Evolutionary conservation across 73 alveolate genomes (phyloP), one percentile per base, ranked within the genome.

Genomic region (Blepharisma japonicum): DNA sequence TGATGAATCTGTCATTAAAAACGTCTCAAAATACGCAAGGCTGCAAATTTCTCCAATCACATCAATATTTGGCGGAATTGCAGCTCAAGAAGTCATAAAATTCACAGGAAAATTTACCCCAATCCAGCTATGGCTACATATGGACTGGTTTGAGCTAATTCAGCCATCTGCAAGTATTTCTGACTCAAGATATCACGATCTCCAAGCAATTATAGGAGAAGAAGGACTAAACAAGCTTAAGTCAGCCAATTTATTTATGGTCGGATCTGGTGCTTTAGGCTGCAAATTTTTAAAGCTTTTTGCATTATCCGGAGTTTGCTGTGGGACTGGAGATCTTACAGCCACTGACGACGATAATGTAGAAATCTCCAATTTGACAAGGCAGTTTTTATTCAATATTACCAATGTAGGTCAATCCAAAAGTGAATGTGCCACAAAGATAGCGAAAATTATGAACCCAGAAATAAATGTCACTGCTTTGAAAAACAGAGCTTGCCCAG

Each of bases 41-140:
- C 85, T 96, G 0, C 81, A 88, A 86, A 83, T 97, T 56, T 84
- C 98, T 23, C 99, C 99, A 47, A 86, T 94, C 80, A 87, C 98
- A 5, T 94, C 99, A 25, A 97, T 95, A 92, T 95, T 97, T 83
- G 99, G 99, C 45, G 99, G 99, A 9, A 83, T 98, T 77, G 91
- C 95, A 6, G 94, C 98, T n/a, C 97, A 96, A 83, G 99, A 98
- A 90, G 90, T 96, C 9, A 98, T 98, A 42, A 98, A 98, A 90
- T 93, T 78, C 85, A 94, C 99, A 14, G 99, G 99, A 9, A 98
- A 98, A 81, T 98, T 87, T 93, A 70, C 96, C 8, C 99, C 99
- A 27, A 83, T 98, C 77, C 90, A 87, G 71, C 96, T 96, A 85
- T 97, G 98, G 98, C 86, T 93, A 38, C 95, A 96, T 81, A 86